These are phyloP conservation scores for Apiospora malaysiana DNA, from an alignment of 2,329 filamentous ascomycete species.

Conservation along the genomic window DNA sequence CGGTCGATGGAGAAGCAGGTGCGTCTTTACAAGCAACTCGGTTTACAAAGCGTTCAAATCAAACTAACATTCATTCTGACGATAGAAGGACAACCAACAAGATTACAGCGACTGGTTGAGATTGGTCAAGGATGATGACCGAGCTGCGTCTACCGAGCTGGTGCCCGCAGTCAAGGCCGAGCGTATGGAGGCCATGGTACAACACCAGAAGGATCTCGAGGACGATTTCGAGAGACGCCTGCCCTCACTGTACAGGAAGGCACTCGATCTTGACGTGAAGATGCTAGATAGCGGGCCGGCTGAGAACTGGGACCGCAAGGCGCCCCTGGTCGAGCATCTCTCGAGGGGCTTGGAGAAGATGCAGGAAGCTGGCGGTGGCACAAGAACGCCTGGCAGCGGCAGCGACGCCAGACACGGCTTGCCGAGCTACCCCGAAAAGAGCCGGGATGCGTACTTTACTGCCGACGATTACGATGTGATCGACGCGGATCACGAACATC, in stretches of 20 bases:
- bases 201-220: conserved; percentile 56
- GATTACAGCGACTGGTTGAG: conserved; percentile 53
- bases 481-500: conserved; percentile 35
- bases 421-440: conserved; percentile 26
- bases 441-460: conserved; percentile 1
- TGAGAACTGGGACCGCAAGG: conserved; percentile 51
- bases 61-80: neutral
- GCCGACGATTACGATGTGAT: conserved; percentile 33
- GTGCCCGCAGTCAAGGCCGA: conserved; percentile 47
- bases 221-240: conserved; percentile 53
- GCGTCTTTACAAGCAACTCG: conserved; percentile 26
- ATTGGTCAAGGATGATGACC: conserved; percentile 50
- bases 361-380: conserved; percentile 37
- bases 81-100: conserved; percentile 40
- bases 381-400: no score
- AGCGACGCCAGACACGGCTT: conserved; percentile 23
- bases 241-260: conserved; percentile 53
- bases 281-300: conserved; percentile 43
- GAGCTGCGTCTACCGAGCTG: conserved; percentile 44
- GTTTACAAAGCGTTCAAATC: neutral
- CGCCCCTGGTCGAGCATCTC: conserved; percentile 55
- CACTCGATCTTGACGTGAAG: conserved; percentile 46
- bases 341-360: conserved; percentile 53
- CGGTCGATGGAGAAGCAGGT: conserved; percentile 42
- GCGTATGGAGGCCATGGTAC: conserved; percentile 47